Base-by-base conservation (phyloP, 148 eudicot genomes). In the Linanthus parryae region DNA sequence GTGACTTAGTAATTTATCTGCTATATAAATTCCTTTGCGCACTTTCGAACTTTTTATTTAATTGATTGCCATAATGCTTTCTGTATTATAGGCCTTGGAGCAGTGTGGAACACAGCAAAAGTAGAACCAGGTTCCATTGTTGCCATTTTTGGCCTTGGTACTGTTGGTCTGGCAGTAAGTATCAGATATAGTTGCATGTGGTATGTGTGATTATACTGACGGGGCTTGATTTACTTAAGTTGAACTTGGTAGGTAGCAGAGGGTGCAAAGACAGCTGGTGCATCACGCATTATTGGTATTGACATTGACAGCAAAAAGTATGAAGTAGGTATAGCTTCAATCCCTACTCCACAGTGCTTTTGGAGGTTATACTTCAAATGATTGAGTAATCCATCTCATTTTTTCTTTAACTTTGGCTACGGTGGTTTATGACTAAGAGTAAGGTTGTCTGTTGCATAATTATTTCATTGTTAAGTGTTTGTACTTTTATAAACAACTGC, bases 31-130 rank as follows among this genome's bases (percentile, higher is more conserved):
- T n/a, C n/a, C n/a, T n/a, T n/a, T n/a, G n/a, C n/a, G n/a, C n/a
- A n/a, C n/a, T n/a, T n/a, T n/a, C n/a, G n/a, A n/a, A n/a, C n/a
- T n/a, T n/a, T n/a, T n/a, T n/a, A n/a, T n/a, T n/a, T n/a, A n/a
- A n/a, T n/a, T n/a, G n/a, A n/a, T n/a, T n/a, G n/a, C n/a, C 39
- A 20, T 9, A 8, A 21, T 17, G 0, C 52, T 37, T 52, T 11
- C 12, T 59, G 52, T 52, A 46, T 54, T 24, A 17, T 29, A 88
- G 99, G 98, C 57, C 98, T 91, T 62, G 98, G 98, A 69, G 98
- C 95, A 62, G 98, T 91, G 51, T 86, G 98, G 99, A 94, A 94
- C 81, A 82, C 99, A 48, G 99, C 99, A 54, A 88, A 94, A 70
- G 99, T 94, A 18, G 99, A 94, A 71, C 68, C 91, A 31, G 95